Conservation (phyloP, 2,329 filamentous ascomycete species). For the Paraphaeosphaeria sporulosa region DNA sequence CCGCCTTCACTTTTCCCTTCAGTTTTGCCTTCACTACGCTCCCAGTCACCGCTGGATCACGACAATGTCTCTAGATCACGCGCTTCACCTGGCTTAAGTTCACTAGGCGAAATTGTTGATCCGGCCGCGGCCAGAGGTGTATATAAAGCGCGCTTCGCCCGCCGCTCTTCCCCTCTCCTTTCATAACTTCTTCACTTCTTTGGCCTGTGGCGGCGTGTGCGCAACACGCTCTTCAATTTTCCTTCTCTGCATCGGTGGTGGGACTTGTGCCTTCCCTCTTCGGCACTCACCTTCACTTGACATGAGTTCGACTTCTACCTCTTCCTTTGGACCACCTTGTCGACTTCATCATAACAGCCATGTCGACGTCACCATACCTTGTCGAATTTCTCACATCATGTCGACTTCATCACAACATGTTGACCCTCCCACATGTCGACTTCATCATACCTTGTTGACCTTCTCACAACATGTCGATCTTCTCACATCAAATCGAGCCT, state of each 20-base stretch:
- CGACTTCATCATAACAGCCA: background rate
- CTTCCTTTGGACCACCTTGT: background rate
- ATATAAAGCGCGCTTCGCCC: conserved; percentile 5
- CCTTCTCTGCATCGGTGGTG: background rate
- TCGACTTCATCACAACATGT: background rate
- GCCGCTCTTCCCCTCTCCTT: background rate
- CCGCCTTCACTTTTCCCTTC: too few species aligned
- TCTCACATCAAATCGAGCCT: too few species aligned
- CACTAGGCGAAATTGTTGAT: background rate
- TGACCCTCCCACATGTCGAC: background rate
- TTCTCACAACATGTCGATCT: background rate
- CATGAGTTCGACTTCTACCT: background rate
- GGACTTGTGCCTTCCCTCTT: background rate
- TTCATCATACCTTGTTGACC: background rate
- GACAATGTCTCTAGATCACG: background rate
- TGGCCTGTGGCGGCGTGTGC: background rate
- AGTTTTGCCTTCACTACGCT: background rate
- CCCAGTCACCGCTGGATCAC: background rate
- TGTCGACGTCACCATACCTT: background rate
- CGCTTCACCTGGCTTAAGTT: background rate
- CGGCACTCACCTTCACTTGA: background rate
- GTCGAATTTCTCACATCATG: background rate
- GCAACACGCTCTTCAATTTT: background rate
- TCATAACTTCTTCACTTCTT: background rate
- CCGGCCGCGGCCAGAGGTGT: background rate